Conservation (phyloP, 2,329 filamentous ascomycete species). For the Dactylonectria estremocensis region DNA sequence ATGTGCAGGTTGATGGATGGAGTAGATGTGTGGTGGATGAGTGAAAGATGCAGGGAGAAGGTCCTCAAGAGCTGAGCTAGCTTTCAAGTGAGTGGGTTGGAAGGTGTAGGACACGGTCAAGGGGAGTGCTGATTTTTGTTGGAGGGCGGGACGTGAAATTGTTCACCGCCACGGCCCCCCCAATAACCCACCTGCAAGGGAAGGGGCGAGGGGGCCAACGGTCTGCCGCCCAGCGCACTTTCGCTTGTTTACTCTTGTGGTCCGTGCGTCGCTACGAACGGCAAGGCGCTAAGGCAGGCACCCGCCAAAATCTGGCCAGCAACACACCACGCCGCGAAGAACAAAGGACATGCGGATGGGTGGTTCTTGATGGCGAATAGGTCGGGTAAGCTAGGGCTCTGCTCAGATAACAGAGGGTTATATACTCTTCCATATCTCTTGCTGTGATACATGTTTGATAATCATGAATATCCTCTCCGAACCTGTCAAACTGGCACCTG, state of each 20-base stretch:
- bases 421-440: not conserved
- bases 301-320: constrained; percentile 39
- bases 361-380: not conserved
- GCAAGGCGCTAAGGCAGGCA: constrained; percentile 47
- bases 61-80: constrained; percentile 54
- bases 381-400: not conserved
- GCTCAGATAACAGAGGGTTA: not conserved
- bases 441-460: not conserved
- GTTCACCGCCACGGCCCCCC: constrained; percentile 54
- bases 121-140: constrained; percentile 57
- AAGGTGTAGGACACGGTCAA: constrained; percentile 46
- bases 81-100: constrained; percentile 53
- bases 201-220: constrained; percentile 18
- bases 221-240: constrained; percentile 36
- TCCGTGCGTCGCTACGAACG: constrained; percentile 50
- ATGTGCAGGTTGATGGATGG: constrained; percentile 45
- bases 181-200: constrained; percentile 26
- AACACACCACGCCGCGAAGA: constrained; percentile 20
- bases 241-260: constrained; percentile 54
- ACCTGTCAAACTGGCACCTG: not conserved
- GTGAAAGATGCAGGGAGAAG: constrained; percentile 42
- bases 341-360: not conserved
- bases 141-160: constrained; percentile 48
- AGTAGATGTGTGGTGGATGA: constrained; percentile 46
- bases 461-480: not conserved